These are phyloP conservation scores for Cercophora newfieldiana DNA, from an alignment of 495 filamentous ascomycete species.

Conservation along the genomic window DNA sequence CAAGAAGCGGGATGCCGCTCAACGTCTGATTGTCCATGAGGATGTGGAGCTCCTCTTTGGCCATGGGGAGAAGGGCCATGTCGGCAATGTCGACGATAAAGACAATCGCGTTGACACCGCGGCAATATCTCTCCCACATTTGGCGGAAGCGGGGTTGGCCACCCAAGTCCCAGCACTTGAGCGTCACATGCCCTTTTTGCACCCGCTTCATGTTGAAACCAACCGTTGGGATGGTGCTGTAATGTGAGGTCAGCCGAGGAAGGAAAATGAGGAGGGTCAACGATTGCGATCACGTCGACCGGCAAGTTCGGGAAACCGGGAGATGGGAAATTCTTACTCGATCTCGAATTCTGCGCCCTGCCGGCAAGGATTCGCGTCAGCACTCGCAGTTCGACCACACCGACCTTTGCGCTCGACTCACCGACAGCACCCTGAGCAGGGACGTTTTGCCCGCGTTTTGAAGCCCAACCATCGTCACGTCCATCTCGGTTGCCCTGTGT, in stretches of 20 bases:
- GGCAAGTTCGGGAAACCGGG: conserved; percentile 9
- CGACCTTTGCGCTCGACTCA: conserved; percentile 47
- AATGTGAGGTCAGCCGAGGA: conserved; percentile 44
- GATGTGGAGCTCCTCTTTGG: conserved; percentile 86
- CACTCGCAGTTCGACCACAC: not conserved
- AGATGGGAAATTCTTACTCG: conserved; percentile 67
- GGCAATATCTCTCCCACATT: conserved; percentile 99
- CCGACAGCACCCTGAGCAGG: conserved; percentile 87
- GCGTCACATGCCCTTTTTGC: conserved; percentile 95
- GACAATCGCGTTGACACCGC: conserved; percentile 95
- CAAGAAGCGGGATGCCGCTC: conserved; percentile 89
- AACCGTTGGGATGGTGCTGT: conserved; percentile 95
- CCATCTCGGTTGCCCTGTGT: conserved; percentile 94
- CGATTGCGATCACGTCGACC: conserved; percentile 14
- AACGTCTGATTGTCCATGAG: conserved; percentile 83
- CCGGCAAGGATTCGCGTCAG: conserved; percentile 18
- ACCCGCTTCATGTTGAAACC: conserved; percentile 99
- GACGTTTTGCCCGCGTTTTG: conserved; percentile 99
- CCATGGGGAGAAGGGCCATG: conserved; percentile 73
- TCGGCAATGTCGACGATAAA: conserved; percentile 92
- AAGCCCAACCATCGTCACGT: conserved; percentile 98
- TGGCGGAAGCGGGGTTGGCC: conserved; percentile 95
- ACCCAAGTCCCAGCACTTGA: conserved; percentile 99
- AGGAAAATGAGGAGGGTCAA: conserved; percentile 20
- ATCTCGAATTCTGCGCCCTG: conserved; percentile 98